Evolutionary conservation across 805 yeast species (phyloP).

Genomic region (Blastobotrys muscicola): DNA sequence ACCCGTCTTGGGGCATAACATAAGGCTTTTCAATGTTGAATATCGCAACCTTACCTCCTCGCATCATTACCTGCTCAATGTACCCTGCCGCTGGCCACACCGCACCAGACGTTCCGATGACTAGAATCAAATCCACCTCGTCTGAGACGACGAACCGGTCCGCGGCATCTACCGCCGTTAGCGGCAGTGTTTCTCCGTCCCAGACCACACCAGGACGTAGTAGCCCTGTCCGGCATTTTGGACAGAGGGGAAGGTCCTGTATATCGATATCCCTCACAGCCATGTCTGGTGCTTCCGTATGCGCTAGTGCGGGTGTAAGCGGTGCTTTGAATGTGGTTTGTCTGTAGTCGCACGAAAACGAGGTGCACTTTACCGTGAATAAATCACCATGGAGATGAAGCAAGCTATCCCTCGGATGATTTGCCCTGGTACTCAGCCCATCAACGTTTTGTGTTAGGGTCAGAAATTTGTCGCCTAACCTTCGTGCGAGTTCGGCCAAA

Average conservation of each 20-base stretch:
- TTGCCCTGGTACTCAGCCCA: slow-evolving; percentile 58
- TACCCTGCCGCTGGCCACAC: slow-evolving; percentile 93
- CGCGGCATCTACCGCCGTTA: slow-evolving; percentile 50
- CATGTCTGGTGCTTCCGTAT: slow-evolving; percentile 6
- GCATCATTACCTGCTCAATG: slow-evolving; percentile 61
- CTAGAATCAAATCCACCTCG: slow-evolving; percentile 63
- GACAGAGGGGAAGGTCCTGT: slow-evolving; percentile 63
- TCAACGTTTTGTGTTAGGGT: slow-evolving; percentile 82
- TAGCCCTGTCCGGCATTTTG: slow-evolving; percentile 54
- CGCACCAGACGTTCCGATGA: slow-evolving; percentile 75
- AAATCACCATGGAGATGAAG: slow-evolving; percentile 74
- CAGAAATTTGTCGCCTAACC: slow-evolving; percentile 35
- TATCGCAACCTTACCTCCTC: slow-evolving; percentile 76
- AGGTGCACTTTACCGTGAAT: slow-evolving; percentile 65
- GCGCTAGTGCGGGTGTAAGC: slow-evolving; percentile 43
- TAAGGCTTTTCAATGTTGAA: slow-evolving; percentile 64
- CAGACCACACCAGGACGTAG: slow-evolving; percentile 87
- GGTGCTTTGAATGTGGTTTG: slow-evolving; percentile 48
- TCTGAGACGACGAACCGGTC: slow-evolving; percentile 56
- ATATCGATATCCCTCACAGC: slow-evolving; percentile 34
- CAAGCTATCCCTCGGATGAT: slow-evolving; percentile 43
- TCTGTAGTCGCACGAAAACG: slow-evolving; percentile 54
- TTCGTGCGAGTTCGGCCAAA: slow-evolving; percentile 49
- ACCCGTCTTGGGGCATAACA: slow-evolving; percentile 36
- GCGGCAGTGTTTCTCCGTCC: slow-evolving; percentile 86